Evolutionary conservation across 139 green algal species (phyloP).

Genomic region (Picochlorum sp.): DNA sequence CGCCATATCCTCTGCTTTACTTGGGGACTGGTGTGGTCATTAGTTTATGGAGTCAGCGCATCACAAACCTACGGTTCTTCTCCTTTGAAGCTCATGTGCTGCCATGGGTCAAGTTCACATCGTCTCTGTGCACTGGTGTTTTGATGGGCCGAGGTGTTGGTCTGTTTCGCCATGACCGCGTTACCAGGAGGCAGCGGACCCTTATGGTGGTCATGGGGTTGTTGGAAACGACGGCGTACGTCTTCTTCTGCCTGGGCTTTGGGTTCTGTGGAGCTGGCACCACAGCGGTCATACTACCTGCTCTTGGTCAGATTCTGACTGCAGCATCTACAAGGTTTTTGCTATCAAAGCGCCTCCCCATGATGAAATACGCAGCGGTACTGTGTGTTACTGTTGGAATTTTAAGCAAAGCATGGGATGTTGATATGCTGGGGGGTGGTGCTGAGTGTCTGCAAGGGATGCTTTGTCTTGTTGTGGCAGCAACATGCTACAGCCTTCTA

Average conservation of each 20-base stretch:
- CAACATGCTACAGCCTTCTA: neutral
- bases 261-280: slow-evolving; percentile 26
- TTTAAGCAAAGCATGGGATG: slow-evolving; percentile 13
- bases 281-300: slow-evolving; percentile 31
- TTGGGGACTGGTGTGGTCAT: slow-evolving; percentile 9
- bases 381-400: slow-evolving; percentile 23
- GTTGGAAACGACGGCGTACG: slow-evolving; percentile 29
- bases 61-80: slow-evolving; percentile 22
- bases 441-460: neutral
- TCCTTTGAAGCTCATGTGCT: slow-evolving; percentile 22
- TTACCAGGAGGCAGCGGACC: slow-evolving; percentile 10
- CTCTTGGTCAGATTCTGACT: slow-evolving; percentile 32
- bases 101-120: slow-evolving; percentile 27
- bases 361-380: slow-evolving; percentile 19
- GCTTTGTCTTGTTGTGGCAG: neutral
- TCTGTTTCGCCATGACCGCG: neutral
- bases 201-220: slow-evolving; percentile 32
- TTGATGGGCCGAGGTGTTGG: no score
- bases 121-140: slow-evolving; percentile 9
- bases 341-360: slow-evolving; percentile 16
- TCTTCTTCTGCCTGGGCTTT: slow-evolving; percentile 30
- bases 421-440: neutral
- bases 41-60: slow-evolving; percentile 13
- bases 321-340: slow-evolving; percentile 20
- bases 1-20: slow-evolving; percentile 10